Percentiles rank a stretch among this genome's conserved stretches.
phyloP scores from a whole-genome alignment of 768 basidiomycete species.

The Mycena rosella region DNA sequence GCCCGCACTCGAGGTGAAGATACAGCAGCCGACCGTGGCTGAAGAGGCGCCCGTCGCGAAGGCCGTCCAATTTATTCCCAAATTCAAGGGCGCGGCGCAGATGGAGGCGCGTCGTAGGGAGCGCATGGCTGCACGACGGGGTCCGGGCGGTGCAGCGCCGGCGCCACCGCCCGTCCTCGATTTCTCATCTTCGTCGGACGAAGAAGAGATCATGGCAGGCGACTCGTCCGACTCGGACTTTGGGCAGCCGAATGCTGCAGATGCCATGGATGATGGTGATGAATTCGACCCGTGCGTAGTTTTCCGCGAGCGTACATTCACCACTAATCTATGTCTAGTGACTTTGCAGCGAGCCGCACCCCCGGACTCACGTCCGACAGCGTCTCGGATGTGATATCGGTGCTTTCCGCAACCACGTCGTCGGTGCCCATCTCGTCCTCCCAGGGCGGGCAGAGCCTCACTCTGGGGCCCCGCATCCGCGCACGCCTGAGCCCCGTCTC shows the following conservation, averaged over 20 bases:
- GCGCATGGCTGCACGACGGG: conserved; percentile 75
- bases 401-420: conserved; percentile 67
- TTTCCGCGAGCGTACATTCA: not conserved
- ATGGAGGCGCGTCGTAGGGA: conserved; percentile 81
- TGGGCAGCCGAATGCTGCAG: conserved; percentile 57
- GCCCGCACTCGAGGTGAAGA: conserved; percentile 53
- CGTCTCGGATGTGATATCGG: conserved; percentile 72
- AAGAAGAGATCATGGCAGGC: conserved; percentile 59
- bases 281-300: conserved; percentile 83
- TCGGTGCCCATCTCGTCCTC: conserved; percentile 66
- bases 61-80: conserved; percentile 75
- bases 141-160: conserved; percentile 51
- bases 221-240: conserved; percentile 66
- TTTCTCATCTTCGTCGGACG: conserved; percentile 70
- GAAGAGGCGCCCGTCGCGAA: conserved; percentile 63
- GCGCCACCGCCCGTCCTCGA: conserved; percentile 55
- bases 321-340: conserved; percentile 53
- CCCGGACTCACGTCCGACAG: conserved; percentile 66
- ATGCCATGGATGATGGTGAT: conserved; percentile 72
- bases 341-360: conserved; percentile 74
- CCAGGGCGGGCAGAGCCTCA: conserved; percentile 46
- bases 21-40: conserved; percentile 55
- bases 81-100: conserved; percentile 87
- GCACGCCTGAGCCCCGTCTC: conserved; percentile 74
- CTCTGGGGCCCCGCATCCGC: conserved; percentile 49